Evolutionary conservation across 1,139 yeast genomes (phyloP).

Genomic region (Tardiomyces depauwii): DNA sequence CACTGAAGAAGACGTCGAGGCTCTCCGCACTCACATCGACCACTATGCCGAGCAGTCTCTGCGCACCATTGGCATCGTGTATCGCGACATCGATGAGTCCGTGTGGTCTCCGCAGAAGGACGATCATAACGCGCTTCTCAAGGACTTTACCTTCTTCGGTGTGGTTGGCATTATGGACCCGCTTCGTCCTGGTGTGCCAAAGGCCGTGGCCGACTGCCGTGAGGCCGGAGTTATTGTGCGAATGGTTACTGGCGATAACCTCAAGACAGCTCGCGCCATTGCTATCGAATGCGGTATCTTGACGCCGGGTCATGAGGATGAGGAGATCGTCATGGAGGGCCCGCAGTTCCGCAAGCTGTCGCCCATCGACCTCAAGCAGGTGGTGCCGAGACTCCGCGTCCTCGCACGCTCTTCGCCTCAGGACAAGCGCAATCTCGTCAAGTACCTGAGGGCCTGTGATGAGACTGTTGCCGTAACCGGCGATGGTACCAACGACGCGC

Average conservation of each 20-base stretch:
- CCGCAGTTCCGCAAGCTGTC: conserved; percentile 68
- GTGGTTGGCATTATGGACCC: conserved; percentile 95
- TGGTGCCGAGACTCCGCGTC: conserved; percentile 68
- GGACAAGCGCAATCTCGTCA: conserved; percentile 80
- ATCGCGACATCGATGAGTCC: conserved; percentile 47
- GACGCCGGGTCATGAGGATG: conserved; percentile 26
- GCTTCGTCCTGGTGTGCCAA: conserved; percentile 76
- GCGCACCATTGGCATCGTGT: conserved; percentile 78
- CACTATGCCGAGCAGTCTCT: conserved; percentile 64
- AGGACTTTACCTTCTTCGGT: conserved; percentile 33
- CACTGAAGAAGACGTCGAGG: conserved; percentile 24
- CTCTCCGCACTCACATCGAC: conserved; percentile 39
- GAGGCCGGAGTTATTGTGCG: conserved; percentile 89
- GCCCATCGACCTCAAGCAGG: conserved; percentile 41
- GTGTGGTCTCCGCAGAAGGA: conserved; percentile 56
- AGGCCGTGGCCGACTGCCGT: conserved; percentile 77
- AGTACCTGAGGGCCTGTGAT: conserved; percentile 65
- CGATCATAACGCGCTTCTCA: conserved; percentile 12
- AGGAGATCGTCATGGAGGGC: conserved; percentile 80
- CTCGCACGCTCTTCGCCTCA: conserved; percentile 94
- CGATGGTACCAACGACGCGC: conserved; percentile 95
- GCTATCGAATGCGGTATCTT: conserved; percentile 79
- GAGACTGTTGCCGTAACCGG: conserved; percentile 99
- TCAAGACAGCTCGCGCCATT: conserved; percentile 83
- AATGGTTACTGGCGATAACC: conserved; percentile 96